A percentile compares a stretch with the other conserved stretches of the same genome.
phyloP scores from a whole-genome alignment of 768 basidiomycete species.

The Psilocybe tampanensis region DNA sequence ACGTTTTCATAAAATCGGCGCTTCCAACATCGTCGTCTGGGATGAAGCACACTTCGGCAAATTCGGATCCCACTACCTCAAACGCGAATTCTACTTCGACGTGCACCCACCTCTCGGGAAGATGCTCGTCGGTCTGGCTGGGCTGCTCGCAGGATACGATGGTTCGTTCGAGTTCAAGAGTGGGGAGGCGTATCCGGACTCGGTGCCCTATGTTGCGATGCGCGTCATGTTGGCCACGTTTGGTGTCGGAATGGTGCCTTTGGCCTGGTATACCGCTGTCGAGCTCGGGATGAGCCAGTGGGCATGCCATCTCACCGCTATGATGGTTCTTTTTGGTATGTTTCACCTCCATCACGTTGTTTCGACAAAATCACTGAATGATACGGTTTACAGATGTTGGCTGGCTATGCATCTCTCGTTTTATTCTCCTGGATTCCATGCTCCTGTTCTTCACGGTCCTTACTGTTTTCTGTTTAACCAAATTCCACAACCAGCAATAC shows the following conservation, averaged over 20 bases:
- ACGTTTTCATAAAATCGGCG: constrained; percentile 91
- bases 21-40: constrained; percentile 88
- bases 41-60: constrained; percentile 99
- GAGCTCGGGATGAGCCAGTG: constrained; percentile 91
- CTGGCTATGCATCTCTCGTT: constrained; percentile 96
- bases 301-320: constrained; percentile 88
- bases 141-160: constrained; percentile 88
- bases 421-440: constrained; percentile 98
- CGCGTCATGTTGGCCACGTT: constrained; percentile 93
- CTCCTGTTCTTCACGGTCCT: constrained; percentile 98
- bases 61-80: constrained; percentile 97
- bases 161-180: constrained; percentile 95
- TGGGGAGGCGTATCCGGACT: constrained; percentile 79
- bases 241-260: constrained; percentile 93
- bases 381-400: constrained; percentile 70
- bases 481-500: constrained; percentile 97
- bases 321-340: constrained; percentile 92
- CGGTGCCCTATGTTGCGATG: constrained; percentile 93
- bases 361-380: constrained; percentile 2
- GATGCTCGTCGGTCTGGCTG: constrained; percentile 96
- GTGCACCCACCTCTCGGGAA: constrained; percentile 98
- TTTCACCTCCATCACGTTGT: constrained; percentile 15
- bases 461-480: constrained; percentile 91
- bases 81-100: constrained; percentile 99
- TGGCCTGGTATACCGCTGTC: constrained; percentile 95